Conservation (phyloP, 2,329 filamentous ascomycete genomes). For the Fusarium euwallaceae region DNA sequence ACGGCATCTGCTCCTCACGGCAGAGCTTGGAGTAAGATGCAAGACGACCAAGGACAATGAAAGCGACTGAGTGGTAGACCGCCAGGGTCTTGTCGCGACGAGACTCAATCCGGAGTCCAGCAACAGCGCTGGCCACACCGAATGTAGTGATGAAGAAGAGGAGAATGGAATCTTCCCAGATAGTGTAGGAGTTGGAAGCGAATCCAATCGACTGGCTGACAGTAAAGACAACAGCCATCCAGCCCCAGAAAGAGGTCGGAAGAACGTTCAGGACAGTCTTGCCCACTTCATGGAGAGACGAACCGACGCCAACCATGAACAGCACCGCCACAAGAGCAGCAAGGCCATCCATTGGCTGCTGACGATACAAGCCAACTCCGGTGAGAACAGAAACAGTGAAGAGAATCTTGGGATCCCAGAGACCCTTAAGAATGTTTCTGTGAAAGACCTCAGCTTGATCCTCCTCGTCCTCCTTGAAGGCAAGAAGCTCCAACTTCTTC, state of each 20-base stretch:
- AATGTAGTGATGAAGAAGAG: slow-evolving; percentile 93
- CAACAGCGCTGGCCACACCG: slow-evolving; percentile 79
- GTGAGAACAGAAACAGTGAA: slow-evolving; percentile 47
- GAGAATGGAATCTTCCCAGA: slow-evolving; percentile 97
- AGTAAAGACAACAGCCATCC: slow-evolving; percentile 84
- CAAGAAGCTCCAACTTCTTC: slow-evolving; percentile 66
- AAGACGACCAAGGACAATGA: slow-evolving; percentile 81
- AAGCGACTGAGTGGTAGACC: slow-evolving; percentile 86
- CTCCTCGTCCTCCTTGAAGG: slow-evolving; percentile 53
- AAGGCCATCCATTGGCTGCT: slow-evolving; percentile 51
- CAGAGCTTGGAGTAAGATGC: slow-evolving; percentile 93
- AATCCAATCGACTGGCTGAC: slow-evolving; percentile 93
- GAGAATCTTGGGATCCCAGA: slow-evolving; percentile 53
- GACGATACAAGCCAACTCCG: slow-evolving; percentile 49
- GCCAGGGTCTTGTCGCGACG: slow-evolving; percentile 79
- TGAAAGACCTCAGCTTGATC: slow-evolving; percentile 56
- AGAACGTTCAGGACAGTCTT: slow-evolving; percentile 66
- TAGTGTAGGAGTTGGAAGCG: slow-evolving; percentile 97
- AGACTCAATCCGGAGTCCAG: slow-evolving; percentile 79
- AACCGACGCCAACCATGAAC: slow-evolving; percentile 57
- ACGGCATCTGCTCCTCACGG: slow-evolving; percentile 98
- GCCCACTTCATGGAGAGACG: slow-evolving; percentile 58
- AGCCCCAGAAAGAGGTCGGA: slow-evolving; percentile 88
- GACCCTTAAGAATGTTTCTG: slow-evolving; percentile 51
- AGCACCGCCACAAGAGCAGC: slow-evolving; percentile 56